Conservation (phyloP, 2,329 filamentous ascomycete species). For the Raffaelea arxii region DNA sequence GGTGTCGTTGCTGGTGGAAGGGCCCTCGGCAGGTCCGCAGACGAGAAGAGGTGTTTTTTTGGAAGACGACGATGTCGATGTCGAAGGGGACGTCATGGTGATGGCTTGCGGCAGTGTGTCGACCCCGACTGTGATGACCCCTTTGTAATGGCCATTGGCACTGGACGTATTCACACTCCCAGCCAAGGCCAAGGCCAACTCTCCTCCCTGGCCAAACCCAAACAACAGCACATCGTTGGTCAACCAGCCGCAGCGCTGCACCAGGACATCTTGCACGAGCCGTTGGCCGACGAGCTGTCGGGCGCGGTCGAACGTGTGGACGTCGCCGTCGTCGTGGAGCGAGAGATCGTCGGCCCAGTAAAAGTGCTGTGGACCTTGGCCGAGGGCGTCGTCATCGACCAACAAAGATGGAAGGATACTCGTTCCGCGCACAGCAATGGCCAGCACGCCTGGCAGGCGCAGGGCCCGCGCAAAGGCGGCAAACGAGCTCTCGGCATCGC, state of each 20-base stretch:
- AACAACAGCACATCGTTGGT: constrained; percentile 51
- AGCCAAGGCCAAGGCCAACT: constrained; percentile 47
- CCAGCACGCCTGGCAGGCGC: constrained; percentile 65
- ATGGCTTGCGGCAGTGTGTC: too few relatives aligned
- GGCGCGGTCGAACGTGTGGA: constrained; percentile 51
- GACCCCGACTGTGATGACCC: constrained; percentile 39
- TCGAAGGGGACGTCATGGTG: constrained; percentile 44
- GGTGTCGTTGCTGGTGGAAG: constrained; percentile 45
- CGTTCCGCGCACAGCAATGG: constrained; percentile 65
- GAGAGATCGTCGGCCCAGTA: constrained; percentile 62
- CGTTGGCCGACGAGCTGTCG: constrained; percentile 34
- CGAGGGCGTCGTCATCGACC: constrained; percentile 21
- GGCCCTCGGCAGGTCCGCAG: constrained; percentile 42
- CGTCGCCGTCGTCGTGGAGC: constrained; percentile 39
- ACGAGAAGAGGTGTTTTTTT: constrained; percentile 52
- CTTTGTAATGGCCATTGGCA: constrained; percentile 27
- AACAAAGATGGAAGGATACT: constrained; percentile 57
- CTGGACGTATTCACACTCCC: constrained; percentile 19
- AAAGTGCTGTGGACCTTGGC: constrained; percentile 25
- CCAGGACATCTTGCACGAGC: constrained; percentile 40
- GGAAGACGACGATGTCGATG: constrained; percentile 28
- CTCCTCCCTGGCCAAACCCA: constrained; percentile 59
- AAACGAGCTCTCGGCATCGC: constrained; percentile 64
- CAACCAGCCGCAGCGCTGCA: constrained; percentile 50
- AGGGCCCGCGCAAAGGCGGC: constrained; percentile 58